Evolutionary conservation across 1,284 basidiomycete genomes (phyloP).

Genomic region (Apiotrichum brassicae): DNA sequence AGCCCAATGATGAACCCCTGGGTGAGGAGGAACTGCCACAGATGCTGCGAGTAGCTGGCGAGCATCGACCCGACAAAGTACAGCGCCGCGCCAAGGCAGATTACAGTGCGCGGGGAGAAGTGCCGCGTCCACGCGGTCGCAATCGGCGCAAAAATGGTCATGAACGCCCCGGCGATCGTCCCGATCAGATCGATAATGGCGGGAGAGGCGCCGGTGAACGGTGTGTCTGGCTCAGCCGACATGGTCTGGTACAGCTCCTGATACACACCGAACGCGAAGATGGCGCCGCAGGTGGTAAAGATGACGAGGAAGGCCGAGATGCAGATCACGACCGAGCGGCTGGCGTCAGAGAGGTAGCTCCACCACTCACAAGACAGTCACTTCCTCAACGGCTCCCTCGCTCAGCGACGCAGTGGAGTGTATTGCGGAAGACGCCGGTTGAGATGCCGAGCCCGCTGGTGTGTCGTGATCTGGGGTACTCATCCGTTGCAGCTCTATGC

Average conservation of each 20-base stretch:
- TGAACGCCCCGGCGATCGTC: constrained; percentile 27
- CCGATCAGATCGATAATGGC: constrained; percentile 30
- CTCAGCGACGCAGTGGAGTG: too few species aligned
- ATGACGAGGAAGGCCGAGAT: constrained; percentile 17
- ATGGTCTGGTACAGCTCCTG: constrained; percentile 32
- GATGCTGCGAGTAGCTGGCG: constrained; percentile 17
- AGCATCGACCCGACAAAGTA: constrained; percentile 18
- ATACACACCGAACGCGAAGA: constrained; percentile 34
- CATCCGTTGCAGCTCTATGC: too few species aligned
- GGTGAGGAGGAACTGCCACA: constrained; percentile 33
- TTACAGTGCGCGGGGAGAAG: constrained; percentile 19
- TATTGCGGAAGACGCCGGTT: too few species aligned
- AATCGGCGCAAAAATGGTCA: constrained; percentile 25
- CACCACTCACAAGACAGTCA: too few species aligned
- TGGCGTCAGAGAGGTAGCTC: constrained; percentile 4
- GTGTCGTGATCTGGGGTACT: too few species aligned
- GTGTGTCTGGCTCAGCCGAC: constrained; percentile 16
- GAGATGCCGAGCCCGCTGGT: too few species aligned
- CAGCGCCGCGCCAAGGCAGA: constrained; percentile 19
- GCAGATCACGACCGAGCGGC: constrained; percentile 17
- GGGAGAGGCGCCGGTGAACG: constrained; percentile 23
- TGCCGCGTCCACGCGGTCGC: constrained; percentile 23
- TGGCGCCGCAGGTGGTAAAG: constrained; percentile 29
- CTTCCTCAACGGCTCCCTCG: too few species aligned
- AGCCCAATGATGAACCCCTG: constrained; percentile 29